phyloP scores from a whole-genome alignment of 257 asterid species.

The Coffea canephora region DNA sequence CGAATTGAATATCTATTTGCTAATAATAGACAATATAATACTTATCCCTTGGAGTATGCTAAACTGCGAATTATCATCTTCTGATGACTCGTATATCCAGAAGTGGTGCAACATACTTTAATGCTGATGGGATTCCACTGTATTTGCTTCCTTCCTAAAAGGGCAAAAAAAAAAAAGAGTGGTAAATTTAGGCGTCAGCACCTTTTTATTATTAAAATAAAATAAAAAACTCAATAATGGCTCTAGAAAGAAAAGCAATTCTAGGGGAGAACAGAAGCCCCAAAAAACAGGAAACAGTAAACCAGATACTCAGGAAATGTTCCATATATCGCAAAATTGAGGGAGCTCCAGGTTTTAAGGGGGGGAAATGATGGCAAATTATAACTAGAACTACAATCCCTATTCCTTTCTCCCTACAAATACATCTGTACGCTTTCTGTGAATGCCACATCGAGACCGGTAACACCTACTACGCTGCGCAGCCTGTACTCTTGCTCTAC shows the following conservation, averaged over 20 bases:
- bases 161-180: no score
- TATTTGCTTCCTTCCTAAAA: neutral
- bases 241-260: neutral
- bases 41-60: no score
- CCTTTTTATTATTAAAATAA: no score
- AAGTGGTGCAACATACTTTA: neutral
- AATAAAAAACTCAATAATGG: neutral
- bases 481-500: neutral
- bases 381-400: slow-evolving; percentile 2
- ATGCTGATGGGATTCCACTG: neutral
- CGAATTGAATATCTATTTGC: no score
- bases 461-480: slow-evolving; percentile 3
- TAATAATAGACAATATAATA: no score
- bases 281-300: slow-evolving; percentile 36
- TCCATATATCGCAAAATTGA: slow-evolving; percentile 13
- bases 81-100: no score
- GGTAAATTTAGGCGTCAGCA: no score
- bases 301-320: slow-evolving; percentile 20
- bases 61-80: no score
- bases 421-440: slow-evolving; percentile 6
- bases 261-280: slow-evolving; percentile 13
- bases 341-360: slow-evolving; percentile 19
- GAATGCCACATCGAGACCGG: slow-evolving; percentile 25
- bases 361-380: neutral
- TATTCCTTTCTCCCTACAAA: neutral